Conservation (phyloP, 73 alveolate species). For the Paramecium biaurelia region DNA sequence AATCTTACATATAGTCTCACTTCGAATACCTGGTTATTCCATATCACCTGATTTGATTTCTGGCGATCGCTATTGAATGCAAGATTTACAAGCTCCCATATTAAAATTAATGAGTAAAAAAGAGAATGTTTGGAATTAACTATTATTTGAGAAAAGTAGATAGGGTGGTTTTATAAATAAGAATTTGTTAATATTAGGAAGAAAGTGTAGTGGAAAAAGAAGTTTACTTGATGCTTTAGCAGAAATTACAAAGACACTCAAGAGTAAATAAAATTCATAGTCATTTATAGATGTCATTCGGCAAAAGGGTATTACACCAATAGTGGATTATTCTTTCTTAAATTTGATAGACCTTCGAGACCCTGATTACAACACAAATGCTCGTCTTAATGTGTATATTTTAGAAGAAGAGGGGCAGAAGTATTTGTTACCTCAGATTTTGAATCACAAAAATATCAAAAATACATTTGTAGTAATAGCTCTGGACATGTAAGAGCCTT, state of each 20-base stretch:
- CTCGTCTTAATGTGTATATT: conserved; percentile 43
- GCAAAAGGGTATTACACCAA: conserved; percentile 32
- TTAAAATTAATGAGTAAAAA: conserved; percentile 26
- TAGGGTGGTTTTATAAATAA: conserved; percentile 32
- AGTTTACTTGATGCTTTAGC: conserved; percentile 47
- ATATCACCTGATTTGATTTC: neutral
- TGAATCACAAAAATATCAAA: neutral
- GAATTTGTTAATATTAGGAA: conserved; percentile 45
- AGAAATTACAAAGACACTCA: conserved; percentile 35
- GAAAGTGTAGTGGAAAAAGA: conserved; percentile 60
- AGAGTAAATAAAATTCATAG: neutral
- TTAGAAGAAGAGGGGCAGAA: conserved; percentile 56
- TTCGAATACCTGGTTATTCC: neutral
- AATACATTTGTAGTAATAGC: neutral
- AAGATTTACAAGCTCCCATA: conserved; percentile 49
- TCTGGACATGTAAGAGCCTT: conserved; percentile 44
- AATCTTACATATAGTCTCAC: neutral
- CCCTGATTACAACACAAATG: conserved; percentile 60
- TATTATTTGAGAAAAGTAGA: conserved; percentile 44
- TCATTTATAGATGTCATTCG: conserved; percentile 5
- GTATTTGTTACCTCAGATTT: conserved; percentile 15
- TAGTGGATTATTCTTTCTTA: conserved; percentile 50
- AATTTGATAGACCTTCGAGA: conserved; percentile 54
- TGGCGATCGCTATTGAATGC: neutral
- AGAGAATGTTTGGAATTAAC: conserved; percentile 60